These are phyloP conservation scores for Ascochyta lentis DNA, from an alignment of 2,329 filamentous ascomycete genomes.

Conservation along the genomic window DNA sequence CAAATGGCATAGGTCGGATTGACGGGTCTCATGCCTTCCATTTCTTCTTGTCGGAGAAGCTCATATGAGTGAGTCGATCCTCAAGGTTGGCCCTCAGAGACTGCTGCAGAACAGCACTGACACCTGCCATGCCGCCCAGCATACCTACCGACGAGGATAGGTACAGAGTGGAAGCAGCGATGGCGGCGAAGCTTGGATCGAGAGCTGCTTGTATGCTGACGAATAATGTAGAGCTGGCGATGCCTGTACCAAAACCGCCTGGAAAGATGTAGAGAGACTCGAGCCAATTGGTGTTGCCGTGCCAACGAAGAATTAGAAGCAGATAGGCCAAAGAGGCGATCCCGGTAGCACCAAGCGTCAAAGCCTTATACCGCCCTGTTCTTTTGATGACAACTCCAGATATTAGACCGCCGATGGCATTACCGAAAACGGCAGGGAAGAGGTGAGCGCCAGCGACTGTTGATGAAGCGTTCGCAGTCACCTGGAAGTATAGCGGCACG, in stretches of 20 bases:
- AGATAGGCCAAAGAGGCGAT: slow-evolving; percentile 29
- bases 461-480: slow-evolving; percentile 64
- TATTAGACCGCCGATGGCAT: slow-evolving; percentile 68
- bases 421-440: slow-evolving; percentile 71
- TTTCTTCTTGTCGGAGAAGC: slow-evolving; percentile 11
- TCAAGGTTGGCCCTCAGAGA: slow-evolving; percentile 25
- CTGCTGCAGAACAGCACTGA: slow-evolving; percentile 32
- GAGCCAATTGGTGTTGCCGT: slow-evolving; percentile 35
- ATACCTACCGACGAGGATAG: slow-evolving; percentile 24
- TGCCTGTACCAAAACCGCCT: slow-evolving; percentile 36
- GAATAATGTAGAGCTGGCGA: slow-evolving; percentile 35
- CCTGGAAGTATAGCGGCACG: slow-evolving; percentile 73
- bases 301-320: slow-evolving; percentile 38
- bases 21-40: slow-evolving; percentile 4
- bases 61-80: slow-evolving; percentile 18
- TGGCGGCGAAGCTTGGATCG: slow-evolving; percentile 25
- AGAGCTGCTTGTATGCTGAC: slow-evolving; percentile 35
- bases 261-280: slow-evolving; percentile 39
- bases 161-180: slow-evolving; percentile 33
- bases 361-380: slow-evolving; percentile 36
- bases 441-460: slow-evolving; percentile 67
- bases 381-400: slow-evolving; percentile 32
- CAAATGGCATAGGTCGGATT: no score
- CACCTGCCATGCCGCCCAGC: slow-evolving; percentile 32
- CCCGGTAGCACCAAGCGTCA: slow-evolving; percentile 27